phyloP scores from a whole-genome alignment of 495 filamentous ascomycete genomes.

The Penicillium arizonense region DNA sequence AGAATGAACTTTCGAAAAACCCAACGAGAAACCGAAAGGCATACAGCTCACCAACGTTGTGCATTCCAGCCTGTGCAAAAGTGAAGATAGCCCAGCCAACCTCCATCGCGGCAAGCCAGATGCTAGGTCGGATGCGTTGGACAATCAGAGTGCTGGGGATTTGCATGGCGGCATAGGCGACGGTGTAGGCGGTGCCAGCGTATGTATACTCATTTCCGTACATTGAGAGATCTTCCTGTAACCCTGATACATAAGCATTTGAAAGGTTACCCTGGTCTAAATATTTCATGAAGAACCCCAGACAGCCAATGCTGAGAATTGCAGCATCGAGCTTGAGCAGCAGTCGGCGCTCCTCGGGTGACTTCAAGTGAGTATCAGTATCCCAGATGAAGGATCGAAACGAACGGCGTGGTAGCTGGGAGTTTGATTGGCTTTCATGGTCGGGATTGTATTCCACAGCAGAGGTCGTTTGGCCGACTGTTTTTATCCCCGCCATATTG shows the following conservation, averaged over 20 bases:
- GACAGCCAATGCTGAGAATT: slow-evolving; percentile 34
- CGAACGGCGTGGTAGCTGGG: not conserved
- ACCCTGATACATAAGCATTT: slow-evolving; percentile 26
- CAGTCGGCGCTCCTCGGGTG: slow-evolving; percentile 28
- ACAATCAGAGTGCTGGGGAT: slow-evolving; percentile 21
- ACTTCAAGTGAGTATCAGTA: slow-evolving; percentile 21
- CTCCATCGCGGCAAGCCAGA: slow-evolving; percentile 40
- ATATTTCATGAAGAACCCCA: slow-evolving; percentile 35
- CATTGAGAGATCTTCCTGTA: slow-evolving; percentile 21
- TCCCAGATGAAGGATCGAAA: slow-evolving; percentile 23
- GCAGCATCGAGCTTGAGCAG: slow-evolving; percentile 34
- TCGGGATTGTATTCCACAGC: not conserved
- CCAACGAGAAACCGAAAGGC: slow-evolving; percentile 24
- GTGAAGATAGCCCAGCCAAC: slow-evolving; percentile 44
- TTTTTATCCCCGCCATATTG: not conserved
- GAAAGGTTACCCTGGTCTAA: slow-evolving; percentile 33
- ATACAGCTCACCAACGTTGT: slow-evolving; percentile 10
- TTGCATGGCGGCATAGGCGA: slow-evolving; percentile 18
- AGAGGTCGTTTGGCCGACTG: not conserved
- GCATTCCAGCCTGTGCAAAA: slow-evolving; percentile 24
- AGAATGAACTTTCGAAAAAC: slow-evolving; percentile 17
- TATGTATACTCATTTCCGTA: slow-evolving; percentile 33
- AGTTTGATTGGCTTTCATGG: not conserved
- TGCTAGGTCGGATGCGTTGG: slow-evolving; percentile 19
- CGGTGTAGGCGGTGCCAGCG: slow-evolving; percentile 12